Conservation (phyloP, 495 filamentous ascomycete genomes). For the Bryoglossum gracile region DNA sequence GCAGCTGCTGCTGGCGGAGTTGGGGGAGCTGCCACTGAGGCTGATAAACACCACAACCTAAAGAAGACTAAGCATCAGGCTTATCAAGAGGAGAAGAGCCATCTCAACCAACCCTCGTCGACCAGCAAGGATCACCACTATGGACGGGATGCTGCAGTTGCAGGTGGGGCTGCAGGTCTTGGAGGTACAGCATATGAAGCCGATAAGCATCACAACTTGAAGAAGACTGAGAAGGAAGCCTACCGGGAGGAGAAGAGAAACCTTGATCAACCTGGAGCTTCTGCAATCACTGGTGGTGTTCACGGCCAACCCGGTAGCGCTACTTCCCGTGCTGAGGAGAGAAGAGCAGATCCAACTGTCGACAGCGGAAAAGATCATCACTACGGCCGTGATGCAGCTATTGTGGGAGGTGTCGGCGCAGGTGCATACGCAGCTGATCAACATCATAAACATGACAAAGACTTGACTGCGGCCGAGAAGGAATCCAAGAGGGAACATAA, state of each 20-base stretch:
- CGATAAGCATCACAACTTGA: conserved; percentile 1
- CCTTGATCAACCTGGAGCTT: too few species aligned
- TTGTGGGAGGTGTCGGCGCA: background rate
- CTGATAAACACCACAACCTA: conserved; percentile 8
- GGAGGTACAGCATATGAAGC: conserved; percentile 7
- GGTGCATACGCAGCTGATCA: background rate
- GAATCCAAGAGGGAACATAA: conserved; percentile 7
- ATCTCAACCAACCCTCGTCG: too few species aligned
- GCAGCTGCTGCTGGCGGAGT: conserved; percentile 8
- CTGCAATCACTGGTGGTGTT: background rate
- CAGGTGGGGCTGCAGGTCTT: background rate
- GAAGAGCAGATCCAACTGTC: too few species aligned
- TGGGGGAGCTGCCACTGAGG: conserved; percentile 8
- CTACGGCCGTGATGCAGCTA: conserved; percentile 1
- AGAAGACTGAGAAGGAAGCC: too few species aligned
- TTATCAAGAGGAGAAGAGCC: too few species aligned
- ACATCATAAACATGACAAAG: conserved; percentile 10
- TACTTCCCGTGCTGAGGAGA: background rate
- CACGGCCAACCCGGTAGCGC: background rate
- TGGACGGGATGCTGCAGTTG: background rate
- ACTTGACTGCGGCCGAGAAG: conserved; percentile 3
- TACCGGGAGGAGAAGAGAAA: too few species aligned
- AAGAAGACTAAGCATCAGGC: too few species aligned
- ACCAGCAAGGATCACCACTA: background rate
- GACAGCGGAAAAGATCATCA: background rate